Evolutionary conservation across 2,329 filamentous ascomycete species (phyloP), one percentile per base, ranked within the genome.

Genomic region (Paecilomyces formosus): DNA sequence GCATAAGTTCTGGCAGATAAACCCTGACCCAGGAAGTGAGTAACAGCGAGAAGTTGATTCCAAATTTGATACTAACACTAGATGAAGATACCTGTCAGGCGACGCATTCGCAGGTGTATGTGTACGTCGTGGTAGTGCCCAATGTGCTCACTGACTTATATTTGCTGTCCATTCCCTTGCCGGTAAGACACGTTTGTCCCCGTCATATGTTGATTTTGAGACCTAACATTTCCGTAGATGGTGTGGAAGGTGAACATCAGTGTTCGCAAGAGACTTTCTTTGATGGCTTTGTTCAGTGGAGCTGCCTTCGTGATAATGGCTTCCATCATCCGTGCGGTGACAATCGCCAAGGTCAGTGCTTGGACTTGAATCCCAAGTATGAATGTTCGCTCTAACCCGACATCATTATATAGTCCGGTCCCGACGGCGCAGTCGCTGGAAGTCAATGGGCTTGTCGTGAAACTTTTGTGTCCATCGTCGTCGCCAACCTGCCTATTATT

Each of bases 91-190:
- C 66, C 35, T 82, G 80, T 61, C 78, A 79, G 56, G 72, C 78
- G 33, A 77, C 78, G 13, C 74, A 79, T 7, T 80, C 81, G 0
- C 74, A 69, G 9, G 72, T 76, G 28, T 73, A 81, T 55, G 71
- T 82, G 39, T 77, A 77, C 65, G 74, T 79, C 18, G 76, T 74
- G 1, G 74, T 80, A 57, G 69, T 77, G 7, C 72, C 79, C 55
- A 85, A 85, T 61, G 74, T 84, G 5, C 55, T 76, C 2, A 86
- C 83, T 3, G 84, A 86, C 61, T 53, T 83, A 1, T 85, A 85
- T 59, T 73, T 86, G 13, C 77, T 85, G 57, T 77, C 77, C 21
- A 84, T 85, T 24, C 82, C 82, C 0, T 70, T 85, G 3, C 82
- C 82, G 0, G 79, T 83, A 63, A 60, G 69, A 55, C 18, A 7